Conservation (phyloP, 164 flowering plant species). For the Tetrastigma voinierianum region DNA sequence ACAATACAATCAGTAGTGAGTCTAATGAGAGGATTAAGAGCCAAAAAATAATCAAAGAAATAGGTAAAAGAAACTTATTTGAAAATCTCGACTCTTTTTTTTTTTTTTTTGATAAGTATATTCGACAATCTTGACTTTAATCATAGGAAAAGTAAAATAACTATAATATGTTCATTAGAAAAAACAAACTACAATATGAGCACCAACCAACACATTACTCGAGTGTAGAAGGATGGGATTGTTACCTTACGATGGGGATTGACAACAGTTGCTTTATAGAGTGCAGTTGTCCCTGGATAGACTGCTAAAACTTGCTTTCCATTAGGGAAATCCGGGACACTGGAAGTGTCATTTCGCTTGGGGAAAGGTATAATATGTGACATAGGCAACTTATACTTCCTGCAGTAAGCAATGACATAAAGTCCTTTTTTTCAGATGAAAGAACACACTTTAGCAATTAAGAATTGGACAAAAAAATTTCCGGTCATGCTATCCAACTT, state of each 20-base stretch:
- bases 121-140: background rate
- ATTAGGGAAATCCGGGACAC: constrained; percentile 65
- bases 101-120: no score
- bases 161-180: background rate
- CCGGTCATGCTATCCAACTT: background rate
- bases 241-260: constrained; percentile 73
- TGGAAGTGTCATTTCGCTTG: constrained; percentile 67
- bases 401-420: constrained; percentile 24
- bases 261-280: constrained; percentile 94
- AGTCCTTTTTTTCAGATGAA: constrained; percentile 8
- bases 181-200: background rate
- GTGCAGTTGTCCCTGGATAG: constrained; percentile 91
- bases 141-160: background rate
- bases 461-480: background rate
- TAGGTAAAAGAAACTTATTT: background rate
- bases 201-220: background rate
- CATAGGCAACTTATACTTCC: constrained; percentile 84
- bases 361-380: constrained; percentile 82
- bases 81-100: background rate
- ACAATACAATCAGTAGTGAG: constrained; percentile 22
- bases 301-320: constrained; percentile 93
- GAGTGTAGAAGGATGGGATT: background rate
- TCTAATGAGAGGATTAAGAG: background rate
- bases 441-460: background rate
- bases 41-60: background rate